Evolutionary conservation across 805 yeast genomes (phyloP), one percentile per base, ranked within the genome.

Genomic region (Saccharomycodes ludwigii): DNA sequence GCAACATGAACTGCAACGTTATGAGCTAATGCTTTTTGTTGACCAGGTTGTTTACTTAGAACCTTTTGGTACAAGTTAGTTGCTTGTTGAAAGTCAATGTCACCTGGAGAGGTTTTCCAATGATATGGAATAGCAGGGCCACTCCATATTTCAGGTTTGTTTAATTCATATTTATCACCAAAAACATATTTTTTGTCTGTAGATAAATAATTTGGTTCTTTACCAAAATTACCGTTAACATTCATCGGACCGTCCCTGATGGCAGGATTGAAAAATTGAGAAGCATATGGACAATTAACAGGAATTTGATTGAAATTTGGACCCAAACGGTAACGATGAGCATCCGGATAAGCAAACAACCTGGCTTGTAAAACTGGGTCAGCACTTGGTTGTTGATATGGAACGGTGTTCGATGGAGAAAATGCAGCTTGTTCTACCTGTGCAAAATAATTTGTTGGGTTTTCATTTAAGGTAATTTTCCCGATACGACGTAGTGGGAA

Each of bases 361-460:
- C 93, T 71, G 8, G 85, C 71, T 55, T 81, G 91, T 48, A 81
- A 64, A 21, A 81, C 88, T 3, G 93, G 93, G 51, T 81, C 93
- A 36, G 82, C 82, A 22, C 83, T 73, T 12, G 88, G 69, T 56
- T 79, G 85, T 62, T 76, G 74, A 46, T 81, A 80, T 29, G 91
- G 91, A 21, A 80, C 79, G n/a, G 83, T 71, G 56, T 79, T 82
- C 11, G 85, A 73, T 38, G 93, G 93, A 3, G 86, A 73, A 55
- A 81, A 81, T 1, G 93, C 93, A 39, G 76, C 80, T 53, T 81
- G 91, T 56, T 81, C 93, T 35, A 79, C 69, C 54, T 81, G 94
- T 30, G 94, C 94, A 54, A 82, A 83, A 59, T 75, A 84, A 58
- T 83, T 83, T 57, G 70, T 63, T 38, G 94, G 91, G 60, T 83